Percentiles rank a stretch among this genome's conserved stretches.
These are phyloP conservation scores for Aspergillaceae sp. DNA, from an alignment of 2,329 filamentous ascomycete species.

Conservation along the genomic window DNA sequence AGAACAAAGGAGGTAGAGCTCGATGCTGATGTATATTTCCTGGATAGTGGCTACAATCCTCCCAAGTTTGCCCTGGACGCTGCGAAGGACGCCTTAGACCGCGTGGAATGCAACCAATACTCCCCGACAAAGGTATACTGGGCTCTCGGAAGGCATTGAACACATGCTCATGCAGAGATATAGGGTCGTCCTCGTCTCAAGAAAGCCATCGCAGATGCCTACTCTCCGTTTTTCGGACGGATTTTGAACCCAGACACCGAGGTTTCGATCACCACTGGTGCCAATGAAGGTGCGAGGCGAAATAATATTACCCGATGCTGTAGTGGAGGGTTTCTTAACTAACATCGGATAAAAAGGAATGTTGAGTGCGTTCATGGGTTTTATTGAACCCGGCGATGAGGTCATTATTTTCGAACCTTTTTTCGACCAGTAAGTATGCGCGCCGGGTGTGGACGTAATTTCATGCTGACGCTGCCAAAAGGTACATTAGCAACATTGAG, in stretches of 20 bases:
- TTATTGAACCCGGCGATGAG: constrained; percentile 88
- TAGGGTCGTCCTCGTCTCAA: constrained; percentile 76
- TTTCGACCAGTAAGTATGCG: constrained; percentile 70
- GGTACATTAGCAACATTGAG: constrained; percentile 94
- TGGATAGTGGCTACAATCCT: constrained; percentile 70
- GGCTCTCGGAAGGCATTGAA: neutral
- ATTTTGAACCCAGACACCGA: constrained; percentile 80
- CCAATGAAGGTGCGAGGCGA: constrained; percentile 37
- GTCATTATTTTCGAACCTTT: constrained; percentile 98
- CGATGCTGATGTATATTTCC: constrained; percentile 1
- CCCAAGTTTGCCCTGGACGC: constrained; percentile 84
- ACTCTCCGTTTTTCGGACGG: constrained; percentile 80
- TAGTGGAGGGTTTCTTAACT: no score
- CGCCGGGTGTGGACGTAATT: neutral
- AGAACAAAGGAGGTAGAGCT: neutral
- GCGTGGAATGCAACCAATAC: constrained; percentile 98
- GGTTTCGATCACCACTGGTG: constrained; percentile 78
- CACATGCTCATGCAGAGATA: constrained; percentile 2
- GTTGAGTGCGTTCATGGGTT: constrained; percentile 96
- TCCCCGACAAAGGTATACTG: constrained; percentile 67
- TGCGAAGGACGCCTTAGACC: constrained; percentile 78
- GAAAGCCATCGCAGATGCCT: constrained; percentile 88
- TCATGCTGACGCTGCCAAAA: constrained; percentile 15
- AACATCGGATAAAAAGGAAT: constrained; percentile 49
- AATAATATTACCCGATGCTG: neutral